Evolutionary conservation across 306 rosid genomes (phyloP), one percentile per base, ranked within the genome.

Genomic region (Quillaja saponaria): DNA sequence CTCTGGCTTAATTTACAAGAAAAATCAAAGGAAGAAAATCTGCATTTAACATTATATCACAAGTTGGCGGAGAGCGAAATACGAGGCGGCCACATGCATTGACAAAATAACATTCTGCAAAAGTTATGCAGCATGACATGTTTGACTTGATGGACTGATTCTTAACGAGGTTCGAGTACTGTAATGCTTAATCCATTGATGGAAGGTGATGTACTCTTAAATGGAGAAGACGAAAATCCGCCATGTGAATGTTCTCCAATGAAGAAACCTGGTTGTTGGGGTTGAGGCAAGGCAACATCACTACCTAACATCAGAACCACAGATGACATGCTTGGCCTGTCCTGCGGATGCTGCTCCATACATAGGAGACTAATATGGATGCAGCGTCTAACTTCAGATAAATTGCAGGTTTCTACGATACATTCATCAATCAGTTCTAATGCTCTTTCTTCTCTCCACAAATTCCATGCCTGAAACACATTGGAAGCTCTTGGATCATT

Each of bases 361-460:
- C 88, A 85, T 13, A 85, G 35, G 56, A 85, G 84, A 71, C 88
- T 15, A 8, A 82, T 56, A 19, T 82, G 92, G 49, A 85, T 66
- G 51, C 75, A 63, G 1, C 69, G 77, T 41, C 33, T 10, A 7
- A 78, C 67, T 13, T 85, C 83, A 3, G 65, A 41, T 0, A 58
- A 25, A 51, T 20, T 34, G 54, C 52, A 64, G 0, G 74, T 25
- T 68, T 79, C 3, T 39, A 18, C n/a, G 0, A 59, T 16, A 15
- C 19, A 49, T 31, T 60, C 48, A 45, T 77, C 78, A 13, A 69
- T 20, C 10, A 81, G 33, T 31, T 58, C 82, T 5, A 16, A 10
- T 0, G 57, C 6, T 12, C 76, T 55, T 10, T 61, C 75, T 52
- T 61, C 77, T 38, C 42, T 66, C 80, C 82, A 77, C 15, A 81